A percentile compares a stretch with the other conserved stretches of the same genome.
phyloP scores from a whole-genome alignment of 208 protist genomes.

The Leishmania guyanensis region DNA sequence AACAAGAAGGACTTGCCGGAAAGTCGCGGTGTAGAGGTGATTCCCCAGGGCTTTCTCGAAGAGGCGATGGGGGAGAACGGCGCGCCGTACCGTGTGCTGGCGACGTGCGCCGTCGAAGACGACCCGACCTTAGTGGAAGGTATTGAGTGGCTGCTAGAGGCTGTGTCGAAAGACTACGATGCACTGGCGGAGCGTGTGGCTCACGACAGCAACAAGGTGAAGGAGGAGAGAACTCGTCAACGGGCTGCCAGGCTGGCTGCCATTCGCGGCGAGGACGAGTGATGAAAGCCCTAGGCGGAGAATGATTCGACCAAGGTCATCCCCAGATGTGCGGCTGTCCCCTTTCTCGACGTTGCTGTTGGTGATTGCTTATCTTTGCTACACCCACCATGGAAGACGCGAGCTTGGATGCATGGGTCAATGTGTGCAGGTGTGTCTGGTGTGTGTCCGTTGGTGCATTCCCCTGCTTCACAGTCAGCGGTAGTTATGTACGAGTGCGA shows the following conservation, averaged over 20 bases:
- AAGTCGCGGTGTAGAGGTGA: conserved; percentile 69
- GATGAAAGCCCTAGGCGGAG: neutral
- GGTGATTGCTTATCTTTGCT: neutral
- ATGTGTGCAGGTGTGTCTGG: neutral
- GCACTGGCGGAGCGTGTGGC: conserved; percentile 56
- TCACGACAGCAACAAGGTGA: conserved; percentile 60
- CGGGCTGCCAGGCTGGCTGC: conserved; percentile 64
- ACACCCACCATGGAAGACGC: neutral
- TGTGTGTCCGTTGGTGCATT: neutral
- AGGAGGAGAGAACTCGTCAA: conserved; percentile 74
- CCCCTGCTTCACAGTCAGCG: neutral
- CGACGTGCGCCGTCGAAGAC: conserved; percentile 80
- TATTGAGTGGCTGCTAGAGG: conserved; percentile 86
- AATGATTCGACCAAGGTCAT: neutral
- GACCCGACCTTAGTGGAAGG: conserved; percentile 74
- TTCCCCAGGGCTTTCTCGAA: conserved; percentile 77
- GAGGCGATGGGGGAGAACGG: conserved; percentile 38
- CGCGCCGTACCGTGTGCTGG: conserved; percentile 60
- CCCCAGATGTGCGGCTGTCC: neutral
- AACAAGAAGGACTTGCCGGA: conserved; percentile 99
- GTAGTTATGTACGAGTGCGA: neutral
- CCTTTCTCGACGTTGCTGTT: neutral
- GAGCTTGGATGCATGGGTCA: neutral
- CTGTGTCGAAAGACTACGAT: conserved; percentile 68
- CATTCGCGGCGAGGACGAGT: conserved; percentile 32